These are phyloP conservation scores for Lycium barbarum DNA, from an alignment of 257 asterid genomes.

Conservation along the genomic window DNA sequence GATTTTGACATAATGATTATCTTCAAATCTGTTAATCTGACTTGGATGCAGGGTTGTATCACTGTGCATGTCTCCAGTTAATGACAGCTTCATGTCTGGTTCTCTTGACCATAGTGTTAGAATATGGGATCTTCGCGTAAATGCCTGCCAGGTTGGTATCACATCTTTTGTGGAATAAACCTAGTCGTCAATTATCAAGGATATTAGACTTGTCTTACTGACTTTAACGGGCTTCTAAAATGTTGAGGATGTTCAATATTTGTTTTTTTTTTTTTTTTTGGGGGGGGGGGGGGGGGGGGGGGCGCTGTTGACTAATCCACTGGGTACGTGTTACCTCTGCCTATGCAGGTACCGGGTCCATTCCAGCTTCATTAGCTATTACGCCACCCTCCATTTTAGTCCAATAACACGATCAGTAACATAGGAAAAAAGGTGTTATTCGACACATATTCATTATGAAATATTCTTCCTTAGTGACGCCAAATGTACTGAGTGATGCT, in stretches of 20 bases:
- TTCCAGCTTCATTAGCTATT: background rate
- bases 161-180: constrained; percentile 8
- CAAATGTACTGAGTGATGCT: background rate
- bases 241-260: background rate
- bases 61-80: constrained; percentile 93
- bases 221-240: background rate
- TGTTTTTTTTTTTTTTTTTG: background rate
- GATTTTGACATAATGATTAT: background rate
- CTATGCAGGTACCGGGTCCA: background rate
- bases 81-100: constrained; percentile 97
- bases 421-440: background rate
- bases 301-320: background rate
- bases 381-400: background rate
- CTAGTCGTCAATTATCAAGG: background rate
- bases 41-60: constrained; percentile 77
- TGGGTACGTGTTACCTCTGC: background rate
- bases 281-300: no score
- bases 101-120: constrained; percentile 94
- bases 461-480: background rate
- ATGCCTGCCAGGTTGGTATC: constrained; percentile 89
- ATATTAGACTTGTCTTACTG: constrained; percentile 1
- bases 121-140: constrained; percentile 97
- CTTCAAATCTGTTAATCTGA: constrained; percentile 27
- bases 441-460: background rate
- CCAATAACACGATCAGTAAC: background rate